These are phyloP conservation scores for Herpetomonas samuelpessoai DNA, from an alignment of 208 protist species.

Conservation along the genomic window DNA sequence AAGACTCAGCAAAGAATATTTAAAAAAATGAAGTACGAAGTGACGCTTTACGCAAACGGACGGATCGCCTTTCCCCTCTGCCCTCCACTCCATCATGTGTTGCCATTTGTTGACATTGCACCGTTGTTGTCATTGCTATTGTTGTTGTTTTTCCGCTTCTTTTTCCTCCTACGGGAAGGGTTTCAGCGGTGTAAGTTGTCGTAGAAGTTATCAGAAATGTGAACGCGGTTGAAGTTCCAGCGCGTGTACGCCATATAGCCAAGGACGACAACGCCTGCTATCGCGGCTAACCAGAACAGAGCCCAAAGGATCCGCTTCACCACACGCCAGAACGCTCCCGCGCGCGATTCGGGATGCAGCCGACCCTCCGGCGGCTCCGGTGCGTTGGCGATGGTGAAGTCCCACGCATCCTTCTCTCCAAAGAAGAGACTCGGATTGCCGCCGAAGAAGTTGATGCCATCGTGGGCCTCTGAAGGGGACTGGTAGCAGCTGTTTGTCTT, in stretches of 20 bases:
- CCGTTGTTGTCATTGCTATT: no score
- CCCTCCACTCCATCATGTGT: no score
- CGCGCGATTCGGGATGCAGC: neutral
- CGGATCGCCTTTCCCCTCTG: no score
- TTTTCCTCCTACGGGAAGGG: no score
- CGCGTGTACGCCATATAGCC: conserved; percentile 13
- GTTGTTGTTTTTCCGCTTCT: no score
- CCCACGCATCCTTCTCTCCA: conserved; percentile 43
- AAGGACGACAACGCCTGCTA: neutral
- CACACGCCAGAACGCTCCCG: neutral
- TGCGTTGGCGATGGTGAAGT: conserved; percentile 39
- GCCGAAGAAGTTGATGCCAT: conserved; percentile 31
- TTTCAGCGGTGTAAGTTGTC: conserved; percentile 30
- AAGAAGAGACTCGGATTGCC: conserved; percentile 27
- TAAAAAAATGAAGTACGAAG: no score
- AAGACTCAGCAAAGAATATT: no score
- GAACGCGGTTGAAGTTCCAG: conserved; percentile 12
- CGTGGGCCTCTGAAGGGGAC: neutral
- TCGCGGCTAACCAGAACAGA: neutral
- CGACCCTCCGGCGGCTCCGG: conserved; percentile 23
- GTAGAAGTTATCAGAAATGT: conserved; percentile 57
- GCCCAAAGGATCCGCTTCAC: neutral
- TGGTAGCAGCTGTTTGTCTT: conserved; percentile 15
- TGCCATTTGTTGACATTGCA: no score
- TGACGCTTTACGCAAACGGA: no score